Base-by-base conservation (phyloP, 2,329 filamentous ascomycete species). In the Xylaria arbuscula region DNA sequence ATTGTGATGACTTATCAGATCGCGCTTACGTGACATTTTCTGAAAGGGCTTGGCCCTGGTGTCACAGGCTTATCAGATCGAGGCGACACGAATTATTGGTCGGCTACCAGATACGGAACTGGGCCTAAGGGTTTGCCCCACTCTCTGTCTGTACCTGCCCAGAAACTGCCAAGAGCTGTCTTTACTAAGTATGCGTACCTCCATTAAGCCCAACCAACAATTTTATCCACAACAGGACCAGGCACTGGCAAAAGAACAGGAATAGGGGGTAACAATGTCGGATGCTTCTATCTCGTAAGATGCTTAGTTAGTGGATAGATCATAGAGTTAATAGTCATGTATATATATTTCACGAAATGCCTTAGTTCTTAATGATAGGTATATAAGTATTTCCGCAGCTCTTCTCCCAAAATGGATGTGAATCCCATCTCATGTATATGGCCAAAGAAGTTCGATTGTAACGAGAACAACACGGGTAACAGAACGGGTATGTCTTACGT, bases 61-160 rank as follows among this genome's bases (percentile, higher is more conserved):
- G 19, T 17, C 13, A 28, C 51, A 42, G 10, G 24, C 50, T 71
- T 72, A 72, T 71, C 71, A 72, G 71, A 71, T 72, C 56, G 19
- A 50, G 4, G 42, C 40, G 15, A 28, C 28, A 15, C 32, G 24
- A 0, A 36, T 53, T 5, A 70, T 69, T 70, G 69, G 69, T 19
- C 50, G n/a, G 34, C 1, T 32, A 11, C 17, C 15, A 28, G 5
- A 28, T 28, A 28, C 28, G 28, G 28, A 3, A 28, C 28, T 28
- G 28, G 28, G 42, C 19, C 8, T 9, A 15, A 32, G 13, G 24
- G 40, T 17, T 45, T 8, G 17, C 28, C 28, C 51, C 48, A 53
- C 48, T 9, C 24, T 32, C 24, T 34, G 28, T 32, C 13, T 22
- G n/a, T n/a, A 53, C 24, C 40, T 53, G 19, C 32, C 3, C 38